Evolutionary conservation across 1,284 basidiomycete species (phyloP), one percentile per base, ranked within the genome.

Genomic region (Microbotryum saponariae): DNA sequence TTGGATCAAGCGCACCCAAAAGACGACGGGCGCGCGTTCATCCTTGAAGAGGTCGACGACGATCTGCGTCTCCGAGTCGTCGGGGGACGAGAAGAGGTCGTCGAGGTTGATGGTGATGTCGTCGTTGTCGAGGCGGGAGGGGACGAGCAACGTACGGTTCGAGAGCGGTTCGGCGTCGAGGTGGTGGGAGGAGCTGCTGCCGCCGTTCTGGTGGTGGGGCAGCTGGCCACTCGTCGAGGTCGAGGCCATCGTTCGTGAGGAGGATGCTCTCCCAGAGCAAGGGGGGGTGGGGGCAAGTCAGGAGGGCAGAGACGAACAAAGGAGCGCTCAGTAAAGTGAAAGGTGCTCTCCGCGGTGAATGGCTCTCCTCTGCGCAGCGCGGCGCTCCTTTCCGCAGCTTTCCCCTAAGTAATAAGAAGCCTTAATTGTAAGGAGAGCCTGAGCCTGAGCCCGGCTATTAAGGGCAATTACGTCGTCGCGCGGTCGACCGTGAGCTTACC

Each of bases 61-160:
- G 70, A 86, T 83, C 71, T 81, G 82, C 2, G 83, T 81, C 73
- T 88, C 85, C 12, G 49, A 47, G 8, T 83, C 81, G 73, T 88
- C 86, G 9, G 33, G 37, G 21, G 37, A 16, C 16, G 47, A 61
- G 23, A 12, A 58, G 55, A 90, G 82, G 69, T 83, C 83, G 76
- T 87, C 85, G 47, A 89, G 80, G 76, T 89, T 86, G 60, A 90
- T 84, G 12, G 84, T 84, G 62, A 89, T 86, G 76, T 87, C 86
- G 74, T 89, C 70, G 47, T 60, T 45, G 12, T 45, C 16, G 46
- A 37, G 27, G 16, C 50, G 33, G 20, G 46, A 46, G 16, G 66
- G 52, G 27, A 66, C 65, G 56, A 69, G 59, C 42, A 54, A 27
- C 44, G 21, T 44, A 37, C 12, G 18, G 51, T 18, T 12, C n/a